Evolutionary conservation across 2,329 filamentous ascomycete genomes (phyloP).

Genomic region (Chaetomiaceae sp.): DNA sequence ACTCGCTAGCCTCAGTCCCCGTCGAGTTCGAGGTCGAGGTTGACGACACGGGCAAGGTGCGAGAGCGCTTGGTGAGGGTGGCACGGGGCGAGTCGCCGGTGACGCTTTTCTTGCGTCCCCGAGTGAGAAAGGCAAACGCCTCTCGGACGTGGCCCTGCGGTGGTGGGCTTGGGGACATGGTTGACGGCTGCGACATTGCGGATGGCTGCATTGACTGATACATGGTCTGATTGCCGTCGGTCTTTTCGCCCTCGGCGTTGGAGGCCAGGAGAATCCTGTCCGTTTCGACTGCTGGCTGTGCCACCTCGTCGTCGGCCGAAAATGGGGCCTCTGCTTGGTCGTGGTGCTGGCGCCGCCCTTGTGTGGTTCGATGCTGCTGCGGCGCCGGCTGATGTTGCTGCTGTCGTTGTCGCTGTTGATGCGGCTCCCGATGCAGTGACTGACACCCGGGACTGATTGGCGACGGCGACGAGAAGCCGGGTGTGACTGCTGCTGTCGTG

Average conservation of each 20-base stretch:
- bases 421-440: background rate
- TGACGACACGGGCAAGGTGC: constrained; percentile 19
- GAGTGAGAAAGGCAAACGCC: constrained; percentile 45
- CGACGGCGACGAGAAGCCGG: background rate
- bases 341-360: constrained; percentile 12
- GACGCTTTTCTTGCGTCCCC: constrained; percentile 37
- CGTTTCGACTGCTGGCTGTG: constrained; percentile 44
- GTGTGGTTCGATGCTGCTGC: background rate
- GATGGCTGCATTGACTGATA: constrained; percentile 42
- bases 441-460: background rate
- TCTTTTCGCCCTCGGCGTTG: constrained; percentile 46
- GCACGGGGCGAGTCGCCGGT: constrained; percentile 5
- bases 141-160: constrained; percentile 41
- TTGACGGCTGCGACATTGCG: constrained; percentile 17
- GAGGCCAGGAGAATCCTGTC: constrained; percentile 44
- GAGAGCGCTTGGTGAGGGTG: constrained; percentile 8
- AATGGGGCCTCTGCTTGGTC: constrained; percentile 29
- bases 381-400: constrained; percentile 11
- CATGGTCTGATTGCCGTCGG: constrained; percentile 20
- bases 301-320: constrained; percentile 38
- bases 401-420: background rate
- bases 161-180: constrained; percentile 7
- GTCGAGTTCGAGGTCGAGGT: constrained; percentile 26
- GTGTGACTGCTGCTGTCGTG: constrained; percentile 5
- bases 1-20: background rate